Evolutionary conservation across 257 asterid genomes (phyloP), one percentile per base, ranked within the genome.

Genomic region (Anisodus acutangulus): DNA sequence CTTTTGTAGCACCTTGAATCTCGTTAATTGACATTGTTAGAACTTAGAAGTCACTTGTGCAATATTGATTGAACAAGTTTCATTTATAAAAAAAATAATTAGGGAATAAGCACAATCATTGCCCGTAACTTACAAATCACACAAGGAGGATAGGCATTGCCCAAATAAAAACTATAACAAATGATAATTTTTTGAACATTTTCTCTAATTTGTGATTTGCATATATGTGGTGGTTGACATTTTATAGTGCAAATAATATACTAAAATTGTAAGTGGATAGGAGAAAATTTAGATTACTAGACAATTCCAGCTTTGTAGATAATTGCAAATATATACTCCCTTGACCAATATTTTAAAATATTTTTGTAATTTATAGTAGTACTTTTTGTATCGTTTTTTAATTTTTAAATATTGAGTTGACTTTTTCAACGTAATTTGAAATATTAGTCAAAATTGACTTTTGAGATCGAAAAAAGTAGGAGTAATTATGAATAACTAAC

Each of bases 71-170:
- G 4, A 39, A 39, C 43, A 4, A 39, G 4, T 39, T 39, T 39
- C 43, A 39, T 39, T 22, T 22, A 22, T 22, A 22, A 22, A 22
- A 22, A 22, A 22, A 22, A 22, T 22, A 22, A 22, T 22, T 22
- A 22, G 54, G 78, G 10, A 69, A 69, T 45, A 69, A 69, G 68
- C 68, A 62, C 68, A 22, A 62, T 62, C 69, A 22, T 19, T 22
- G 39, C 39, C 69, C 19, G 15, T 69, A 15, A 69, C 7, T 7
- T 69, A 8, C 78, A 69, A 15, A 2, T 2, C 11, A 17, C 8
- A 17, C 78, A 69, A 69, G 79, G 79, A 39, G 79, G 79, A 17
- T 70, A 70, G 4, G 35, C 26, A 19, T 3, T 70, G 55, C 16
- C 54, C 8, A 70, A 17, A 16, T 0, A 41, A 70, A 7, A 43